These are phyloP conservation scores for Ophiocordyceps camponoti-leonardi DNA, from an alignment of 2,329 filamentous ascomycete species.

Conservation along the genomic window DNA sequence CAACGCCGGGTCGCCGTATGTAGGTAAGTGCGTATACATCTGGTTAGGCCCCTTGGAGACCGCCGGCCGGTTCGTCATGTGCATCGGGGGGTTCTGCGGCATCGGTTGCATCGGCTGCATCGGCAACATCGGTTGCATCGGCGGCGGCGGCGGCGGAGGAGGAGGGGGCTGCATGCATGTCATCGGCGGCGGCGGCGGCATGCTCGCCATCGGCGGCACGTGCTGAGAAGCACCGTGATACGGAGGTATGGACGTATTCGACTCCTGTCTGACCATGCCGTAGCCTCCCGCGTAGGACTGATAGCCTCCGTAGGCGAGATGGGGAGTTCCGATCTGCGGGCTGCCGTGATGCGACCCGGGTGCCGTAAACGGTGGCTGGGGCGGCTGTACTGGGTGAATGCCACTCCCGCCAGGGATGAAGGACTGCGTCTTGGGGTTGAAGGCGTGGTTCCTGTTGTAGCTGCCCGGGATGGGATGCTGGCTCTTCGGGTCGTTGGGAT, in stretches of 20 bases:
- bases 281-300: slow-evolving; percentile 32
- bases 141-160: slow-evolving; percentile 11
- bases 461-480: slow-evolving; percentile 76
- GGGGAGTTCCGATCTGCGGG: slow-evolving; percentile 33
- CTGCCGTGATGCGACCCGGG: slow-evolving; percentile 33
- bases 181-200: slow-evolving; percentile 16
- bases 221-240: slow-evolving; percentile 28
- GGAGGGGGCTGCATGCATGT: slow-evolving; percentile 18
- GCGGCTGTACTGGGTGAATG: slow-evolving; percentile 29
- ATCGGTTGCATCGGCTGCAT: slow-evolving; percentile 21
- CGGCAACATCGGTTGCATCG: slow-evolving; percentile 24
- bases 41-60: slow-evolving; percentile 25
- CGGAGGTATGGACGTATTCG: slow-evolving; percentile 33
- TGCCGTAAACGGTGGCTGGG: slow-evolving; percentile 29
- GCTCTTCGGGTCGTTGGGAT: slow-evolving; percentile 53
- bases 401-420: slow-evolving; percentile 54
- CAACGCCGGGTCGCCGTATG: slow-evolving; percentile 42
- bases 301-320: slow-evolving; percentile 30
- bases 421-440: slow-evolving; percentile 87
- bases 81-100: slow-evolving; percentile 22
- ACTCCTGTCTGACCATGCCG: slow-evolving; percentile 38
- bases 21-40: slow-evolving; percentile 32
- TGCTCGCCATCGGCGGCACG: slow-evolving; percentile 20
- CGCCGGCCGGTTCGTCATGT: slow-evolving; percentile 28
- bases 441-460: slow-evolving; percentile 60